Evolutionary conservation across 108 stramenopile species (phyloP).

Genomic region (Chaetoceros muelleri): DNA sequence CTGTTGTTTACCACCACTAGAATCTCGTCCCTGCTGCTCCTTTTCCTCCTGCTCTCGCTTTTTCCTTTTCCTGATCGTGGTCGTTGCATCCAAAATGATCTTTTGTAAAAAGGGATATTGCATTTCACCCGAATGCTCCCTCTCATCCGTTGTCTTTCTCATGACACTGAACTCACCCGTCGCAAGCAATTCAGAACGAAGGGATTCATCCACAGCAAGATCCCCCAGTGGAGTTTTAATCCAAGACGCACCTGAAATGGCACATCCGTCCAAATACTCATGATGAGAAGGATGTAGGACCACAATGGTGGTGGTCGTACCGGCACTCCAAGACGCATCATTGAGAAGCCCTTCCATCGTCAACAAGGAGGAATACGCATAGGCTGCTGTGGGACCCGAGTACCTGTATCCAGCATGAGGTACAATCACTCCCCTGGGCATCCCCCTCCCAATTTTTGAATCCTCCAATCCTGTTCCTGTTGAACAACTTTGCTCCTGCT

Average conservation of each 20-base stretch:
- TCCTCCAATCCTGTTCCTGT: neutral
- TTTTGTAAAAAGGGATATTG: slow-evolving; percentile 78
- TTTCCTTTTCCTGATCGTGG: too few species aligned
- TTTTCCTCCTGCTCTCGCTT: too few species aligned
- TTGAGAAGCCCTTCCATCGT: too few species aligned
- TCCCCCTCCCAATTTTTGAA: slow-evolving; percentile 1
- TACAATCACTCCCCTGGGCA: slow-evolving; percentile 48
- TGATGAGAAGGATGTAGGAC: slow-evolving; percentile 81
- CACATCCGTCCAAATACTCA: slow-evolving; percentile 68
- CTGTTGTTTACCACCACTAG: slow-evolving; percentile 11
- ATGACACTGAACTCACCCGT: slow-evolving; percentile 39
- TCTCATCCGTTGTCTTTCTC: slow-evolving; percentile 49
- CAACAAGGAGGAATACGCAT: slow-evolving; percentile 48
- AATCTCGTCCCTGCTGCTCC: neutral
- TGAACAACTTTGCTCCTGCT: slow-evolving; percentile 8
- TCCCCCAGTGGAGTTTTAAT: slow-evolving; percentile 67
- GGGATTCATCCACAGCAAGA: slow-evolving; percentile 42
- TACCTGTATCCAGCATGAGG: slow-evolving; percentile 83
- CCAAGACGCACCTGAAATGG: slow-evolving; percentile 42
- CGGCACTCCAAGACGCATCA: slow-evolving; percentile 11
- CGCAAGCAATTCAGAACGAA: slow-evolving; percentile 41
- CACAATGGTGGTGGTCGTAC: slow-evolving; percentile 21
- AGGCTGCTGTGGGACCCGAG: slow-evolving; percentile 79
- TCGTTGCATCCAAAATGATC: slow-evolving; percentile 23
- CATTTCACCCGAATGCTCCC: slow-evolving; percentile 84